Base-by-base conservation (phyloP, 208 protist species). In the Acanthamoeba rhysodes region DNA sequence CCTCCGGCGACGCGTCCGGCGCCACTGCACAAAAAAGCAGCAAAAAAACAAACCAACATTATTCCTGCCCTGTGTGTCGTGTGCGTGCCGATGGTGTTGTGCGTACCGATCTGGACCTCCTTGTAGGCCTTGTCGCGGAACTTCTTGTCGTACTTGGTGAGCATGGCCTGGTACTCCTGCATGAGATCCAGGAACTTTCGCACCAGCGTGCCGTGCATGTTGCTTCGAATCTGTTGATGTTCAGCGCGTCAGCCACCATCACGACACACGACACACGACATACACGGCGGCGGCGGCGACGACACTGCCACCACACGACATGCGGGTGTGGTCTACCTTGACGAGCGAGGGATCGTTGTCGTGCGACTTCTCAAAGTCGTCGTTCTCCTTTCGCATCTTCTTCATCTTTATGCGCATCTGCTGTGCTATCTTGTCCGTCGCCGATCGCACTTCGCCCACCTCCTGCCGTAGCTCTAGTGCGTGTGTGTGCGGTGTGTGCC, bases 81-180 rank as follows among this genome's bases (percentile, higher is more conserved):
- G 12, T 1, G 37, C 4, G 3, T 45, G 45, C 14, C 1, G 45
- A 50, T 10, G 45, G 27, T 6, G 16, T 37, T 24, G 22, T 59
- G 48, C 22, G 41, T 74, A 92, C 85, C 85, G 24, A 92, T 66
- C 37, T 92, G 53, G 37, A 92, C 85, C 45, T 92, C 59, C 59
- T 74, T 66, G 59, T 74, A 92, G 37, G 62, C 62, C 59, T 66
- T 74, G 34, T 92, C 62, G 24, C 85, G 53, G 85, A 74, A 92
- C 85, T 92, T 66, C 53, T 66, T 74, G 85, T 92, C 85, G 62
- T 66, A 66, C 62, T 92, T 74, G 85, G 85, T 92, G 85, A 92
- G 85, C 59, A 74, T 74, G 85, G 62, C 59, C 85, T 92, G 85
- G 59, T 92, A 92, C 85, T 92, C 85, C 59, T 74, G 53, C 85